These are phyloP conservation scores for Phaffia tasmanica DNA, from an alignment of 768 basidiomycete genomes.

Conservation along the genomic window DNA sequence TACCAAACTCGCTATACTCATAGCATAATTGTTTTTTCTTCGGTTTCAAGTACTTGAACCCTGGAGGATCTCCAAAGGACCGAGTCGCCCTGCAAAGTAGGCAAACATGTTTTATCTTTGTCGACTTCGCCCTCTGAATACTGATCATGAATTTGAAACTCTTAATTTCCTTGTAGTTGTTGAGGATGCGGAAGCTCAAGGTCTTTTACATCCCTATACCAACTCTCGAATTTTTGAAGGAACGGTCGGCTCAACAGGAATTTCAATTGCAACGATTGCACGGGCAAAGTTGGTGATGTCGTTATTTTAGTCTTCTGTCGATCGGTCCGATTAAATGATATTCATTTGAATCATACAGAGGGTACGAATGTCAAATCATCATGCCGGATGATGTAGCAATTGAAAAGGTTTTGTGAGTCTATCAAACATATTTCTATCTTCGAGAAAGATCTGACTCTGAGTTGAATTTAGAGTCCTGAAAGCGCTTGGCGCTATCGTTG, in stretches of 20 bases:
- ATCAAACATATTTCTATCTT: too few species aligned
- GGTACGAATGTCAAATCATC: constrained; percentile 79
- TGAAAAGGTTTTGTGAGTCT: not conserved
- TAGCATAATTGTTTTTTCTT: not conserved
- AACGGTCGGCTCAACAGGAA: constrained; percentile 86
- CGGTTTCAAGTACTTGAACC: constrained; percentile 68
- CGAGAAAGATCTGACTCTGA: too few species aligned
- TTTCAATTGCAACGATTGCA: constrained; percentile 88
- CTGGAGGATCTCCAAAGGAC: constrained; percentile 96
- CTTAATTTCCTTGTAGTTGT: constrained; percentile 53
- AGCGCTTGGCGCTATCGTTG: constrained; percentile 77
- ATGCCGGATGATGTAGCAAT: constrained; percentile 61
- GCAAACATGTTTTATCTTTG: constrained; percentile 29
- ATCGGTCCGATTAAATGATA: not conserved
- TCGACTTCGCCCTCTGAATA: not conserved
- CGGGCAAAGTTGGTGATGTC: constrained; percentile 54
- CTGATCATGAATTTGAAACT: not conserved
- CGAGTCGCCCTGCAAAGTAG: constrained; percentile 84
- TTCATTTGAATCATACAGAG: constrained; percentile 44
- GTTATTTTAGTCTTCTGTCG: not conserved
- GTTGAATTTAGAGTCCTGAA: constrained; percentile 42
- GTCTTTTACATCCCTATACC: constrained; percentile 70
- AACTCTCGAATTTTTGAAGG: constrained; percentile 94
- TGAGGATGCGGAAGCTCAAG: constrained; percentile 75
- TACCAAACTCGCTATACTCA: not conserved